Evolutionary conservation across 2,329 filamentous ascomycete genomes (phyloP), one percentile per base, ranked within the genome.

Genomic region (Emydomyces testavorans): DNA sequence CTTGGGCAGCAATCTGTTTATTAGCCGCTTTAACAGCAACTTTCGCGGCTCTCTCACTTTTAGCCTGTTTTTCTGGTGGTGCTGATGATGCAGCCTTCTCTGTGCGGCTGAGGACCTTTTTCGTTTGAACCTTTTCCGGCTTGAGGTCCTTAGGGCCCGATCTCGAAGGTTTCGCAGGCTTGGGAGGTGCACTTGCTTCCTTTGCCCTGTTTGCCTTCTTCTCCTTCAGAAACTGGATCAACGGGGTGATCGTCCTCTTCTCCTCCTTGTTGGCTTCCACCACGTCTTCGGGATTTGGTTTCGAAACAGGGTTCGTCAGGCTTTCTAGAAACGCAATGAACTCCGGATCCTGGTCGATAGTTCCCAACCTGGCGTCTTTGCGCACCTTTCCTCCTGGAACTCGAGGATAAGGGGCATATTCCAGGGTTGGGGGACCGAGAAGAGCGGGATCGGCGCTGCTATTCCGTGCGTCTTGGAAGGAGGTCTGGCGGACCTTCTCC

Each of bases 321-420:
- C 78, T 83, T 63, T 93, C 85, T 6, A 98, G 75, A 62, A 96
- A 98, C 21, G 82, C 80, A 71, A 95, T 93, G 58, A 95, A 98
- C 57, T 96, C 92, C 0, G 86, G 80, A 60, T 98, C 92, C 62
- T 94, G 88, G 58, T 98, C 92, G 56, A 98, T 96, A 2, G 88
- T 94, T 46, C 90, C 92, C 63, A 94, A 86, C 11, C 89, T 81
- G 46, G 80, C 79, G 70, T 98, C 92, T 46, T 79, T 78, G 28
- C 87, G 80, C 42, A 78, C 78, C 62, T 85, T 86, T 29, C 74
- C 77, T 50, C 78, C 78, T 1, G 90, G 87, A 1, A 87, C 77
- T 58, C 89, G 89, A 55, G 86, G 85, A 68, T 89, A 94, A 1
- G 83, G 78, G 15, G 89, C 80, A 58, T 85, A 85, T 59, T 94